A percentile compares a stretch with the other conserved stretches of the same genome.
Evolutionary conservation across 2,329 filamentous ascomycete genomes (phyloP).

Genomic region (Sarocladiaceae sp.): DNA sequence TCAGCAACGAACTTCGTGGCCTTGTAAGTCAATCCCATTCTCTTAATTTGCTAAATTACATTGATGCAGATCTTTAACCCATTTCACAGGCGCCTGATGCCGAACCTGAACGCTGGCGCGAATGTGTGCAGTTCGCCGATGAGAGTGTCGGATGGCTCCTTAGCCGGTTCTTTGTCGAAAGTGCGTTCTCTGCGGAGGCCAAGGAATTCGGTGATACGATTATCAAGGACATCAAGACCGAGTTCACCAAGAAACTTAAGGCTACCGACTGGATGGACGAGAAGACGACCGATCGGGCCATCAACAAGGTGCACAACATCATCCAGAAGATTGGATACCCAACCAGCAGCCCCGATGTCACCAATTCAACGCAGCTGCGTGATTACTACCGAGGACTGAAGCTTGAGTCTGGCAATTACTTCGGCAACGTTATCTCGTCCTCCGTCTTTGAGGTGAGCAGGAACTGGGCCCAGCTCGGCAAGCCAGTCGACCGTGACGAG

Average conservation of each 20-base stretch:
- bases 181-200: slow-evolving; percentile 59
- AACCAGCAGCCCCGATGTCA: slow-evolving; percentile 51
- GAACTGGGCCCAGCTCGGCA: slow-evolving; percentile 52
- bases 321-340: slow-evolving; percentile 64
- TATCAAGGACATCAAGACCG: slow-evolving; percentile 62
- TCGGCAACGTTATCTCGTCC: slow-evolving; percentile 49
- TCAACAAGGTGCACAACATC: slow-evolving; percentile 61
- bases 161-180: slow-evolving; percentile 64
- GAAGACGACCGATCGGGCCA: slow-evolving; percentile 51
- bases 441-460: slow-evolving; percentile 38
- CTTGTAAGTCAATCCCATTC: slow-evolving; percentile 30
- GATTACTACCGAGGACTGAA: slow-evolving; percentile 50
- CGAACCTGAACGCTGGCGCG: slow-evolving; percentile 59
- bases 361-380: slow-evolving; percentile 48
- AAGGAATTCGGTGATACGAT: slow-evolving; percentile 63
- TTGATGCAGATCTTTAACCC: too few species aligned
- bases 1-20: slow-evolving; percentile 54
- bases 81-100: slow-evolving; percentile 48
- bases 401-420: slow-evolving; percentile 43
- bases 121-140: slow-evolving; percentile 54
- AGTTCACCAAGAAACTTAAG: slow-evolving; percentile 55
- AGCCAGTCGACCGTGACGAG: slow-evolving; percentile 52
- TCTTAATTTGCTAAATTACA: too few species aligned
- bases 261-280: slow-evolving; percentile 59
- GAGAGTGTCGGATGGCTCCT: slow-evolving; percentile 59